Conservation (phyloP, 257 asterid genomes). For the Fraxinus americana region DNA sequence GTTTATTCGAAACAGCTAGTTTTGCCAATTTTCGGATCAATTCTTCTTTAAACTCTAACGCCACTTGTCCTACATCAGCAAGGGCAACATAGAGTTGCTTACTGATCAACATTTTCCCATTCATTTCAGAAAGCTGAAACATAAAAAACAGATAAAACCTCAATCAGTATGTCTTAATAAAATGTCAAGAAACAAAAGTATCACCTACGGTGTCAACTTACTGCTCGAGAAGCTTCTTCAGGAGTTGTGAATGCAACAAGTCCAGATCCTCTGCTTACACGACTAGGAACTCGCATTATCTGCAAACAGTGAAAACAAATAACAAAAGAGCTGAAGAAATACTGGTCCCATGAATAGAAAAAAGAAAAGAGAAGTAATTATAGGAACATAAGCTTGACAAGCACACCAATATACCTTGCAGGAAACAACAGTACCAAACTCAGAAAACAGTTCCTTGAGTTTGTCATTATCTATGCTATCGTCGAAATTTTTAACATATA, state of each 20-base stretch:
- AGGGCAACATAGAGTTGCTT: conserved; percentile 66
- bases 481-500: conserved; percentile 61
- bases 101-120: conserved; percentile 50
- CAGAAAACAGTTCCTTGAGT: conserved; percentile 53
- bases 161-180: not conserved
- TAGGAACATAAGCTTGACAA: not conserved
- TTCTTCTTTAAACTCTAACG: no score
- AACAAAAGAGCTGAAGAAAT: not conserved
- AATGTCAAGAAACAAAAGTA: not conserved
- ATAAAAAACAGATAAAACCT: not conserved
- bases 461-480: conserved; percentile 62
- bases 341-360: not conserved
- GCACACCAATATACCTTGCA: conserved; percentile 45
- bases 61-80: no score
- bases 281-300: conserved; percentile 67
- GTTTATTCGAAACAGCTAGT: no score
- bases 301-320: conserved; percentile 8
- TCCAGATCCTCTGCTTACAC: conserved; percentile 69
- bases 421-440: conserved; percentile 52
- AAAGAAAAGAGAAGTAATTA: not conserved
- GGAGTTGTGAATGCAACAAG: conserved; percentile 62
- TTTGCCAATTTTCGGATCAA: no score
- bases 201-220: conserved; percentile 28
- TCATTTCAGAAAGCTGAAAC: conserved; percentile 55
- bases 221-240: conserved; percentile 72